Base-by-base conservation (phyloP, 2,329 filamentous ascomycete genomes). In the Clonostachys chloroleuca region DNA sequence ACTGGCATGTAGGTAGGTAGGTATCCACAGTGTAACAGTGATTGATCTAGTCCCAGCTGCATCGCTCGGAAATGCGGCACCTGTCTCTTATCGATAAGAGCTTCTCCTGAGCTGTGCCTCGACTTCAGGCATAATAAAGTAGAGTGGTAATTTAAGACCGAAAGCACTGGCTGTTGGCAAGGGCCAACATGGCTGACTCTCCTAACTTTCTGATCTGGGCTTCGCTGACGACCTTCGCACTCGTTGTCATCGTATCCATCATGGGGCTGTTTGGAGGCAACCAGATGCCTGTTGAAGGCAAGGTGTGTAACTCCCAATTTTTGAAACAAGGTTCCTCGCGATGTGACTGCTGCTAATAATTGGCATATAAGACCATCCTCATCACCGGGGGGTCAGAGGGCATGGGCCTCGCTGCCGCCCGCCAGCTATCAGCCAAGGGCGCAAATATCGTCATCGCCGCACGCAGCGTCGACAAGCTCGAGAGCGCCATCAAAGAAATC, bases 301-400 rank as follows among this genome's bases (percentile, higher is more conserved):
- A 87, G 75, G 92, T 94, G 64, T 44, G 73, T 60, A 4, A 42
- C 30, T 42, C 2, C 20, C 37, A 37, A 7, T 18, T n/a, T 42
- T 41, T 39, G 35, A 34, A 14, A 35, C 40, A 43, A 17, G n/a
- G 9, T 12, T 45, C 36, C 36, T 44, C 46, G 24, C 24, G 43
- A 45, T 40, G n/a, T n/a, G 46, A 48, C n/a, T 34, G 12, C 40
- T n/a, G 12, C 40, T n/a, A 46, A 13, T n/a, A 14, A 17, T 17
- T 20, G 16, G 18, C 33, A 13, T 33, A 46, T 20, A 44, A 96
- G 91, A 96, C 92, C 3, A 77, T 39, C 12, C 36, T 97, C 47
- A 74, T 99, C 45, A 99, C 94, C 1, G 94, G 94, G 42, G 91
- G 86, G 34, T 96, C 94, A 1, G 89, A 96, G 61, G 94, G 94